Base-by-base conservation (phyloP, 1,284 basidiomycete species). In the Trichosporon sp. region DNA sequence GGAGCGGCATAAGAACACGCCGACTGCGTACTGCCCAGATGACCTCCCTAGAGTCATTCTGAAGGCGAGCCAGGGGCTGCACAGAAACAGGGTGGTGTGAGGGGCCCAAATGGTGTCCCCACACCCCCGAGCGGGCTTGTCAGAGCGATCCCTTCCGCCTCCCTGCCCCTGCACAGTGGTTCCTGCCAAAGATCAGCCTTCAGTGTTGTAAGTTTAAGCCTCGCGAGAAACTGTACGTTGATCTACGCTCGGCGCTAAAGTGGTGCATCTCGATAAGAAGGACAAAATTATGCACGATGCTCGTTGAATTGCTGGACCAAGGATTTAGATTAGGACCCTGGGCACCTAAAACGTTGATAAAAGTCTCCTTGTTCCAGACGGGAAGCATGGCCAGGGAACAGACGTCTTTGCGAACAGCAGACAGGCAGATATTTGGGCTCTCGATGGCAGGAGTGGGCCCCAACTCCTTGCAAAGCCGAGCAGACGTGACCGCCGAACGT, bases 321-420 rank as follows among this genome's bases (percentile, higher is more conserved):
- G 49, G 25, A 3, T 10, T n/a, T 54, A 29, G 25, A n/a, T 27
- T 29, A 13, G 14, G 16, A 54, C 49, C 49, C 49, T 54, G 49
- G n/a, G 19, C 27, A 54, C 25, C 14, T 54, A 54, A 54, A 54
- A 54, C 49, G 25, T 54, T 54, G 49, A 54, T 54, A 54, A 29
- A 29, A 54, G 49, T 54, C 49, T 54, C 49, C 49, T 54, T 54
- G 49, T 54, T 54, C 49, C 49, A 54, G 25, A 31, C 49, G 49
- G 49, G 49, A n/a, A 54, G 49, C 27, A 31, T 8, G 1, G 14
- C 25, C 31, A 54, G 49, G 49, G 49, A 4, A 29, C 11, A 16
- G 14, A 54, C 8, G 27, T 7, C 25, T 11, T 52, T 27, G 5
- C 25, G 27, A 54, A 27, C 25, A 14, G 25, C 21, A 54, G 27